Conservation (phyloP, 495 filamentous ascomycete genomes). For the Neurospora sp. region DNA sequence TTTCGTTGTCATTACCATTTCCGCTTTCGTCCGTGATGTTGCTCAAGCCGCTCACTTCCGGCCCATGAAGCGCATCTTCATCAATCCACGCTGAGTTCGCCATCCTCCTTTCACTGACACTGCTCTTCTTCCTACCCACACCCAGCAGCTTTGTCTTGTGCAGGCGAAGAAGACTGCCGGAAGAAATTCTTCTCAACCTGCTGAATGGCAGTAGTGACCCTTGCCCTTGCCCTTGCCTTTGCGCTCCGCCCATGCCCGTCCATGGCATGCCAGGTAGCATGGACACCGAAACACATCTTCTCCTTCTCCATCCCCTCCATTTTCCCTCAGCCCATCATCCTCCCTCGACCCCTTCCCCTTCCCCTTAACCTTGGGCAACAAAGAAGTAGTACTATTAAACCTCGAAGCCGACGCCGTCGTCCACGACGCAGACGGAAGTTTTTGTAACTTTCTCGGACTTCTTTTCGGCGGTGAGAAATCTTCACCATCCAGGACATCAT, state of each 20-base stretch:
- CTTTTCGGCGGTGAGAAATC: background rate
- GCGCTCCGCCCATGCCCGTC: background rate
- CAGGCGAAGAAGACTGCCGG: background rate
- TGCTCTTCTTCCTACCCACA: background rate
- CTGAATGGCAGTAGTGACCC: background rate
- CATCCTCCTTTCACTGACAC: slow-evolving; percentile 5
- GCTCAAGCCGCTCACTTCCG: slow-evolving; percentile 16
- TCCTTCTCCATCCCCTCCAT: background rate
- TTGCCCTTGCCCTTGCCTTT: background rate
- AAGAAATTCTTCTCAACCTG: background rate
- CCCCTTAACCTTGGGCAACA: background rate
- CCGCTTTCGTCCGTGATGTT: slow-evolving; percentile 1
- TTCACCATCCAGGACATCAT: background rate
- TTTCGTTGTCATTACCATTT: background rate
- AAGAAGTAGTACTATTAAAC: slow-evolving; percentile 5
- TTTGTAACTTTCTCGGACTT: slow-evolving; percentile 1
- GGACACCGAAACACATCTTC: background rate
- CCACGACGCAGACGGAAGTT: background rate
- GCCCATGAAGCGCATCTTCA: slow-evolving; percentile 33
- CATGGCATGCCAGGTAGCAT: background rate
- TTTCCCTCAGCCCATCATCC: background rate
- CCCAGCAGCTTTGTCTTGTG: background rate
- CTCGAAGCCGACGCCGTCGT: background rate
- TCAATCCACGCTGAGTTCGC: slow-evolving; percentile 28
- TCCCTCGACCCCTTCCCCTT: background rate